Evolutionary conservation across 805 yeast species (phyloP).

Genomic region (Lachancea thermotolerans): DNA sequence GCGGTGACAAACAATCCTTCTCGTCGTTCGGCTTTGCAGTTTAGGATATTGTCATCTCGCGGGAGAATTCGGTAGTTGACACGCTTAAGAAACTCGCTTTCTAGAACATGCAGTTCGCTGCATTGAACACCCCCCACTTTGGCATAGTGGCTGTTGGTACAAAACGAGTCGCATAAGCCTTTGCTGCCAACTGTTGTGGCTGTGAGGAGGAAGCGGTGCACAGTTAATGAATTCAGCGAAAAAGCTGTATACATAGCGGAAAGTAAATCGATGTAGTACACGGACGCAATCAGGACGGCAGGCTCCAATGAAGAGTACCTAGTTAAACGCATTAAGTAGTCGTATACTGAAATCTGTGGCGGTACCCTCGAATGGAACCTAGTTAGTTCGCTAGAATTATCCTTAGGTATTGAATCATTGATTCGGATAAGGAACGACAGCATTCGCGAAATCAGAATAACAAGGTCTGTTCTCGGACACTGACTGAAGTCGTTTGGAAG

Average conservation of each 20-base stretch:
- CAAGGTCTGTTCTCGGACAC: constrained; percentile 64
- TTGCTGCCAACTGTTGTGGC: constrained; percentile 89
- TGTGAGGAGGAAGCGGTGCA: constrained; percentile 82
- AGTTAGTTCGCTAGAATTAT: constrained; percentile 44
- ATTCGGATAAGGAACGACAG: constrained; percentile 63
- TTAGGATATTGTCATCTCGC: constrained; percentile 34
- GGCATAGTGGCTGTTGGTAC: constrained; percentile 90
- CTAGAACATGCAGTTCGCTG: constrained; percentile 77
- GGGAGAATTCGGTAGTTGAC: constrained; percentile 78
- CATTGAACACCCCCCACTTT: constrained; percentile 91
- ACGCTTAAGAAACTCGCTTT: constrained; percentile 75
- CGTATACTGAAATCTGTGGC: constrained; percentile 75
- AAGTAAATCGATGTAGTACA: constrained; percentile 85
- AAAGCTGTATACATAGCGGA: constrained; percentile 72
- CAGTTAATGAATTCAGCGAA: constrained; percentile 84
- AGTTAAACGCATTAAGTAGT: constrained; percentile 68
- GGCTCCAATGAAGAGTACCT: constrained; percentile 82
- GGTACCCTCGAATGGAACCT: constrained; percentile 92
- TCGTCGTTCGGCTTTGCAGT: constrained; percentile 32
- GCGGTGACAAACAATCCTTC: constrained; percentile 4
- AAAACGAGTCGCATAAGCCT: constrained; percentile 88
- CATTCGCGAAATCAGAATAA: constrained; percentile 72
- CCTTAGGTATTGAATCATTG: constrained; percentile 48
- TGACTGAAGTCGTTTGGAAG: constrained; percentile 44
- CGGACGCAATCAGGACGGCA: constrained; percentile 69